Percentiles rank a stretch among this genome's conserved stretches.
phyloP scores from a whole-genome alignment of 2,329 filamentous ascomycete genomes.

The Aspergillus fumigatiaffinis region DNA sequence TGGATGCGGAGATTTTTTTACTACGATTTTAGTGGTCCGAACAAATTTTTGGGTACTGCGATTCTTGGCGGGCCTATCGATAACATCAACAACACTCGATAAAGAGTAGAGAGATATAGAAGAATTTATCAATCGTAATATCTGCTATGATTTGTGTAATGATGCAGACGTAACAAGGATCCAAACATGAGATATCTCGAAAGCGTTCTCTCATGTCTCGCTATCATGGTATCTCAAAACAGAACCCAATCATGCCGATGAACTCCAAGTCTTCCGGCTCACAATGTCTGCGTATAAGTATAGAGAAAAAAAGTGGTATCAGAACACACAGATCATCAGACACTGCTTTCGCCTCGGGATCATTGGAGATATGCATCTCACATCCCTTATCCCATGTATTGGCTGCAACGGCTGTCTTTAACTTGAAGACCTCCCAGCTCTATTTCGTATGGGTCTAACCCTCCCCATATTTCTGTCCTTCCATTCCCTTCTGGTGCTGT shows the following conservation, averaged over 20 bases:
- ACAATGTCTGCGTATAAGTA: background rate
- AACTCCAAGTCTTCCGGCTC: background rate
- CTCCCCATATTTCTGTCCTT: background rate
- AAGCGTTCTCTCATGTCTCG: background rate
- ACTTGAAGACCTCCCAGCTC: background rate
- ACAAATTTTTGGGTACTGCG: conserved; percentile 24
- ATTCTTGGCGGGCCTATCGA: conserved; percentile 30
- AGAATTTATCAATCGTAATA: background rate
- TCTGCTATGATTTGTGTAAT: background rate
- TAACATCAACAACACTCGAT: conserved; percentile 7
- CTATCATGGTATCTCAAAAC: background rate
- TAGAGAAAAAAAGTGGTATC: background rate
- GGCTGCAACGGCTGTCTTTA: background rate
- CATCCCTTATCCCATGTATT: background rate
- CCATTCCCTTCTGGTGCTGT: background rate
- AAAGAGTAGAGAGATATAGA: background rate
- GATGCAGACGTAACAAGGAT: background rate
- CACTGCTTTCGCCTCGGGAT: conserved; percentile 7
- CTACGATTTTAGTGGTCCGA: conserved; percentile 17
- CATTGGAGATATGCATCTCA: background rate
- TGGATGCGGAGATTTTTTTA: conserved; percentile 24
- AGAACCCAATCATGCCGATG: background rate
- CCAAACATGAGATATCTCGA: background rate
- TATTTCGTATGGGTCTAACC: background rate
- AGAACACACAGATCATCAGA: conserved; percentile 17